These are phyloP conservation scores for Sporodiniella umbellata DNA, from an alignment of 371 early-diverging fungal genomes.

Conservation along the genomic window DNA sequence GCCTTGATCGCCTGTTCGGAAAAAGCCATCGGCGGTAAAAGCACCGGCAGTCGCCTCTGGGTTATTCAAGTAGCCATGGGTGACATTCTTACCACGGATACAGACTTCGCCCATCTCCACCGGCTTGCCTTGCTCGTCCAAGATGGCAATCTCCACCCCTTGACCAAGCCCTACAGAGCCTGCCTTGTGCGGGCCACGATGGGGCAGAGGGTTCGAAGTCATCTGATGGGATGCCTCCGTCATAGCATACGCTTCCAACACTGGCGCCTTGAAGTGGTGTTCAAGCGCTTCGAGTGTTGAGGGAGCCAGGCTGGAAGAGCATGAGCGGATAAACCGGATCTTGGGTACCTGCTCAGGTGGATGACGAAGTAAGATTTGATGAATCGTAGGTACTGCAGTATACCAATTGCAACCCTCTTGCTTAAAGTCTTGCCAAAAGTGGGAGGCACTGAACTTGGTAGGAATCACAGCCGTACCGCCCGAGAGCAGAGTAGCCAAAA, in stretches of 20 bases:
- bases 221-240: conserved; percentile 91
- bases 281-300: conserved; percentile 69
- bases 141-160: conserved; percentile 75
- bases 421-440: conserved; percentile 76
- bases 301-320: conserved; percentile 83
- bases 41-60: conserved; percentile 69
- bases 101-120: conserved; percentile 78
- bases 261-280: conserved; percentile 69
- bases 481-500: conserved; percentile 70
- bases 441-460: conserved; percentile 73
- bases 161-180: conserved; percentile 82
- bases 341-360: conserved; percentile 45
- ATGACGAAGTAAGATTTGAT: conserved; percentile 73
- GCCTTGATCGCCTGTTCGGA: conserved; percentile 84
- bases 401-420: conserved; percentile 70
- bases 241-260: conserved; percentile 68
- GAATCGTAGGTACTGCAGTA: conserved; percentile 89
- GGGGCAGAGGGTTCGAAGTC: conserved; percentile 81
- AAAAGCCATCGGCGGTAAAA: conserved; percentile 64
- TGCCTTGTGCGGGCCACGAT: conserved; percentile 66
- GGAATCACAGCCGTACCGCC: conserved; percentile 83
- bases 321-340: conserved; percentile 84
- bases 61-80: conserved; percentile 79
- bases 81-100: conserved; percentile 78
- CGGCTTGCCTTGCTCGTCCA: conserved; percentile 63